Evolutionary conservation across 345 rosid genomes (phyloP), one percentile per base, ranked within the genome.

Genomic region (Clarkia xantiana): DNA sequence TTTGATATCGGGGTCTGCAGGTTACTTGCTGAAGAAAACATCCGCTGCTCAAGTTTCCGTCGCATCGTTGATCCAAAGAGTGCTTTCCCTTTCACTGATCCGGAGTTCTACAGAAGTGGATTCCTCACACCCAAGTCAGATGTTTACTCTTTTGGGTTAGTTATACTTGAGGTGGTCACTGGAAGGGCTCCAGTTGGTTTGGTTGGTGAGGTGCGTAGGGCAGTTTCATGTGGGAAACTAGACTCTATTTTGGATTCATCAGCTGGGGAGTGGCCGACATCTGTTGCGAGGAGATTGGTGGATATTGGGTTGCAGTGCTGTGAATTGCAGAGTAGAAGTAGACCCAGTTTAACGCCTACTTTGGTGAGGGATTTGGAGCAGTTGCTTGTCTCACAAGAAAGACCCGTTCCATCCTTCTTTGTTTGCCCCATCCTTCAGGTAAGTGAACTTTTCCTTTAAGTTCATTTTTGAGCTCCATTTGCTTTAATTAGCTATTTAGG

Each of bases 371-470:
- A 83, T 58, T 51, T 80, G 59, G 79, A 71, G 54, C 84, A 77
- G 67, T 51, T 83, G 62, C 80, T 71, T 41, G 48, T 55, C 42
- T 48, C 73, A 3, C 78, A 75, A 49, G 87, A 84, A 57, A 76
- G 76, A 16, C 65, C 68, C 0, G 78, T 84, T 36, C 88, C 94
- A 20, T 56, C 70, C 52, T 78, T 78, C 79, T 80, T 76, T 68
- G 64, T 74, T 57, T 80, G 86, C 63, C 94, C 94, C 42, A 84
- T 84, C 61, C 75, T 65, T 58, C 81, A 75, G 81, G 94, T 76
- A 23, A 42, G 59, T 38, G 9, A 40, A 34, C 34, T 52, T 34
- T 49, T 44, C n/a, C 7, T 0, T 29, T 29, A 10, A 29, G 8
- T 29, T 29, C 36, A 5, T 7, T 29, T 29, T 29, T 10, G 36